These are phyloP conservation scores for Pontederia crassipes DNA, from an alignment of 176 grass and related monocot species.

Conservation along the genomic window DNA sequence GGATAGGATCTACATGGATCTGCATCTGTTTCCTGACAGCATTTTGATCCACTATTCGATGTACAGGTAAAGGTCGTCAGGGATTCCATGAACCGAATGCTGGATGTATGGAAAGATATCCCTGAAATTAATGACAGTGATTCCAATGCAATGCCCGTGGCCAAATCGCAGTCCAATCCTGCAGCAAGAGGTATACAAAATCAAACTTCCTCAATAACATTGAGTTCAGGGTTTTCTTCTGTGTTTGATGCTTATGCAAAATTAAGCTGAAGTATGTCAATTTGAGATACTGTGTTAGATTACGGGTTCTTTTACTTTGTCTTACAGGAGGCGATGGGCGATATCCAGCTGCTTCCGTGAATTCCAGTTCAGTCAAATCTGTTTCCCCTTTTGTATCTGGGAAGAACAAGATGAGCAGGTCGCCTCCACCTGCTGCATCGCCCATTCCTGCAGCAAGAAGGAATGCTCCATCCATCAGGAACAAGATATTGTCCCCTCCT, in stretches of 20 bases:
- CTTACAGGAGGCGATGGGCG: slow-evolving; percentile 31
- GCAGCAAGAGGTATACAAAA: slow-evolving; percentile 43
- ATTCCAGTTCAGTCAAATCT: slow-evolving; percentile 26
- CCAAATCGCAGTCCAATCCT: slow-evolving; percentile 29
- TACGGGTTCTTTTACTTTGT: slow-evolving; percentile 1
- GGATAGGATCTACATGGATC: slow-evolving; percentile 28
- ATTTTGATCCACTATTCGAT: slow-evolving; percentile 21
- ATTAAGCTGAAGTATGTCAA: too few relatives aligned
- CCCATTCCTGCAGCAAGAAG: slow-evolving; percentile 41
- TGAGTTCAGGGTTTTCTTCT: too few relatives aligned
- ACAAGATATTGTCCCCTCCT: slow-evolving; percentile 60
- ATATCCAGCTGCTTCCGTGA: slow-evolving; percentile 19
- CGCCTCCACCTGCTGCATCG: slow-evolving; percentile 49
- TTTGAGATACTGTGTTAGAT: background rate
- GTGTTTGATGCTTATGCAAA: too few relatives aligned
- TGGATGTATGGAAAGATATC: slow-evolving; percentile 89
- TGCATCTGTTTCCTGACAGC: background rate
- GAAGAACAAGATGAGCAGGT: slow-evolving; percentile 23
- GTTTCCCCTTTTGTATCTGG: background rate
- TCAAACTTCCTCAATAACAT: too few relatives aligned
- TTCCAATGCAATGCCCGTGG: slow-evolving; percentile 4
- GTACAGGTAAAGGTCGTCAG: slow-evolving; percentile 93
- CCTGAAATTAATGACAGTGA: slow-evolving; percentile 47
- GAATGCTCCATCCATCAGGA: slow-evolving; percentile 35
- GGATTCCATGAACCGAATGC: slow-evolving; percentile 86